These are phyloP conservation scores for Calocybe gambosa DNA, from an alignment of 1,284 basidiomycete genomes.

Conservation along the genomic window DNA sequence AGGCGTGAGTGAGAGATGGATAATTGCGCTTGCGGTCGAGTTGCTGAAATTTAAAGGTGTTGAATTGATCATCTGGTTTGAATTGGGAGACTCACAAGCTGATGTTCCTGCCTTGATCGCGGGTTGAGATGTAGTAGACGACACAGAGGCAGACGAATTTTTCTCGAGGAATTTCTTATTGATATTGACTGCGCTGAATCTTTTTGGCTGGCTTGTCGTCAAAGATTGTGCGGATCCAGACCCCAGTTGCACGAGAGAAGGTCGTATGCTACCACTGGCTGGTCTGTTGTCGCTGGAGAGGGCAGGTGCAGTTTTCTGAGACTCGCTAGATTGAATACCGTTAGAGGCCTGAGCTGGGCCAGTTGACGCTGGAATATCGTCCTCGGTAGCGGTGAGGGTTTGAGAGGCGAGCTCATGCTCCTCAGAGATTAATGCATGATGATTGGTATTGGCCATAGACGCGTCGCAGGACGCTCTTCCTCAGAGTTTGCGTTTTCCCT, in stretches of 20 bases:
- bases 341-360: slow-evolving; percentile 5
- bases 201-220: slow-evolving; percentile 57
- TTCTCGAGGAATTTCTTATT: slow-evolving; percentile 94
- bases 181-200: slow-evolving; percentile 83
- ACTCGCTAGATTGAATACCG: slow-evolving; percentile 8
- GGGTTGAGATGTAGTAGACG: slow-evolving; percentile 35
- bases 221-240: slow-evolving; percentile 27
- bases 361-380: slow-evolving; percentile 16
- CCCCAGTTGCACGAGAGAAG: slow-evolving; percentile 36
- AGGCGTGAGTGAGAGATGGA: slow-evolving; percentile 66
- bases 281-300: slow-evolving; percentile 12
- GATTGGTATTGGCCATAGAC: slow-evolving; percentile 69
- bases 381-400: slow-evolving; percentile 20
- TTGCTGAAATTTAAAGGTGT: slow-evolving; percentile 27
- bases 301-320: slow-evolving; percentile 12
- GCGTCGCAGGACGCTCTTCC: slow-evolving; percentile 61
- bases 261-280: slow-evolving; percentile 23
- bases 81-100: slow-evolving; percentile 38
- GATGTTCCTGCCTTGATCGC: slow-evolving; percentile 43
- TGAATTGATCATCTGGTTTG: background rate
- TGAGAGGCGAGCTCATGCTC: slow-evolving; percentile 26
- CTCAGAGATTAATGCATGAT: too few relatives aligned
- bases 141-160: slow-evolving; percentile 49
- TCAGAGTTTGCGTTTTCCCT: slow-evolving; percentile 27
- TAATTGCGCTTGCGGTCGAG: slow-evolving; percentile 49